phyloP scores from a whole-genome alignment of 805 yeast species.

The Candida incommunis region DNA sequence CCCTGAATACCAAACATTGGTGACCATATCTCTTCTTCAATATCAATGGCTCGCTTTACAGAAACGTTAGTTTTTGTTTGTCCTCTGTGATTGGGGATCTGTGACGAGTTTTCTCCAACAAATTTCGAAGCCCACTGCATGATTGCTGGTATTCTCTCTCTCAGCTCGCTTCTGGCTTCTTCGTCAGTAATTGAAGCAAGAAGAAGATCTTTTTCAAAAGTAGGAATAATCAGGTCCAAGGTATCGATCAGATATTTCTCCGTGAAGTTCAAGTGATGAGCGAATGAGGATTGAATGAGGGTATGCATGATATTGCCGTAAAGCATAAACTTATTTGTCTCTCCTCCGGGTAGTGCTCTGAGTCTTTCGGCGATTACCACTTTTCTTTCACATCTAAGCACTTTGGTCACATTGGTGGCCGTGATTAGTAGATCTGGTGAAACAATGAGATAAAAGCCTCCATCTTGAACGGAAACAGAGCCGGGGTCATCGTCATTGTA shows the following conservation, averaged over 20 bases:
- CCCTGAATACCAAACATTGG: constrained; percentile 86
- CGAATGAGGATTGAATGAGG: constrained; percentile 48
- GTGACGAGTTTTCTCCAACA: constrained; percentile 3
- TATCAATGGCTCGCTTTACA: constrained; percentile 54
- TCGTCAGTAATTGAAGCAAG: constrained; percentile 39
- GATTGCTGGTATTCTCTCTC: constrained; percentile 31
- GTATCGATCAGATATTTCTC: constrained; percentile 24
- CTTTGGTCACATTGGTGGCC: constrained; percentile 69
- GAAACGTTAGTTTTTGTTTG: constrained; percentile 30
- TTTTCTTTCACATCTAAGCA: constrained; percentile 58
- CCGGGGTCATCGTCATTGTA: constrained; percentile 6
- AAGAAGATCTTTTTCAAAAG: constrained; percentile 26
- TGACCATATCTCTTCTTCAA: constrained; percentile 88
- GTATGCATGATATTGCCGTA: constrained; percentile 78
- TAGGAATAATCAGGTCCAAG: constrained; percentile 15
- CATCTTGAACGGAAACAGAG: constrained; percentile 35
- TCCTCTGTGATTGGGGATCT: constrained; percentile 10
- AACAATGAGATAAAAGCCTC: constrained; percentile 54
- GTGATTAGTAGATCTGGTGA: constrained; percentile 74
- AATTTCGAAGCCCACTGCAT: constrained; percentile 17
- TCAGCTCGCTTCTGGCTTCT: constrained; percentile 38
- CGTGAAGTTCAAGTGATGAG: constrained; percentile 22
- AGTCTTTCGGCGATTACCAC: constrained; percentile 47
- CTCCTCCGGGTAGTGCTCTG: constrained; percentile 40
- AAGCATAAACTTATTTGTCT: constrained; percentile 46